Base-by-base conservation (phyloP, 2,329 filamentous ascomycete genomes). In the Ceratocystis eucalypticola region DNA sequence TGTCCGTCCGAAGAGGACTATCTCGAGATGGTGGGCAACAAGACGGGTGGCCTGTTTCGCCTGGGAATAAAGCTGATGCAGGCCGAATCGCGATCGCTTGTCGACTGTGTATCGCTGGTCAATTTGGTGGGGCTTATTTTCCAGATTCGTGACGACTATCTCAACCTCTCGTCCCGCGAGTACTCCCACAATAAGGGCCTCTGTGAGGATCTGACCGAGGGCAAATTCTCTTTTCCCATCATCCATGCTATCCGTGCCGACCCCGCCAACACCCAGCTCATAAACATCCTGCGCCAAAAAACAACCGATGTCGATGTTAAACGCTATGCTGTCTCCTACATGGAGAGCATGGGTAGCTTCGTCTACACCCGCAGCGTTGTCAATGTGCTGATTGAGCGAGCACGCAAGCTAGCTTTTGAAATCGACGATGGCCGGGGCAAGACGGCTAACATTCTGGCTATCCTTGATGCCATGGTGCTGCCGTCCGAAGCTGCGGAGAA, bases 211-310 rank as follows among this genome's bases (percentile, higher is more conserved):
- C 78, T 97, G 71, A 96, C 91, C 0, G 94, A 97, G 78, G 93
- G 93, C 69, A 97, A 97, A 80, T 96, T 96, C 78, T 93, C 88
- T 30, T 96, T 96, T 74, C 91, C 92, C 50, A 87, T 97, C 72
- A 96, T 97, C 72, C 93, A 97, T 77, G 88, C 88, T 74, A 95
- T 97, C 71, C 88, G 89, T 68, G 79, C 87, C 68, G 84, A 91
- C 73, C 89, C 84, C 20, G 77, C 78, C 37, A 89, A 91, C 73
- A 80, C 88, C 70, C 87, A 95, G 72, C 82, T 99, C 66, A 83
- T 96, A 75, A 96, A 94, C 73, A 96, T 97, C 66, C 80, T 97
- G 53, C 90, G 90, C 76, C 92, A 96, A 76, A 93, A 91, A 77
- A 91, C 92, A 0, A 83, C 81, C 22, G 88, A 96, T 71, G 85